Evolutionary conservation across 352 stramenopile species (phyloP), one percentile per base, ranked within the genome.

Genomic region (Phytophthora megakarya): DNA sequence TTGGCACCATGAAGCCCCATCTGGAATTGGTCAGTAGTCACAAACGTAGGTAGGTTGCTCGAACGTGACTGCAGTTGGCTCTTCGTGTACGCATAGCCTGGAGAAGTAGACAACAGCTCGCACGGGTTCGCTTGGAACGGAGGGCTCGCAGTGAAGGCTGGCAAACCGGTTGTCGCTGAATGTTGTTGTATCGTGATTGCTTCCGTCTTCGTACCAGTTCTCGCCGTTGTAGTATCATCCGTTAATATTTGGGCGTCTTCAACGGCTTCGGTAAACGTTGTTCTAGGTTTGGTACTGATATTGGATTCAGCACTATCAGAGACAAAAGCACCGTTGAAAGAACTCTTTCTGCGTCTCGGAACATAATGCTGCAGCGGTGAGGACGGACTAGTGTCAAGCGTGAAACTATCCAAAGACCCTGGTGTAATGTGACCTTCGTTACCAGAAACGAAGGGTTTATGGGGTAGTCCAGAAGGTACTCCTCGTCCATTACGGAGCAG

Each of bases 1-100:
- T 73, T 71, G 3, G 54, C 47, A 16, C 57, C 49, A 3, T 71
- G 59, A 3, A 76, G 52, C 13, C 75, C 60, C 5, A 72, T 45
- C 25, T 85, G 76, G 21, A 75, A 78, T 32, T 76, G 63, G 30
- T 89, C 80, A 0, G 79, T 92, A 12, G 81, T 89, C 18, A 80
- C 61, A 42, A 90, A 86, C 12, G 80, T 86, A 5, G 79, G 79
- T 9, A 77, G 38, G 25, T 65, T 80, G 19, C 81, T 78, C 6
- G 73, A 70, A 37, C 72, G 58, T 19, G 80, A 78, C 39, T 63
- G 56, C 46, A 83, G 67, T 38, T 78, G 89, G 26, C 87, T 85
- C 61, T 88, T 93, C 59, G 72, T 88, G 66, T 89, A 87, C 12
- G 76, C 86, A 55, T 91, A 91, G 0, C 78, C 84, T 25, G 84